Evolutionary conservation across 1,284 basidiomycete genomes (phyloP).

Genomic region (Austroboletus niveus): DNA sequence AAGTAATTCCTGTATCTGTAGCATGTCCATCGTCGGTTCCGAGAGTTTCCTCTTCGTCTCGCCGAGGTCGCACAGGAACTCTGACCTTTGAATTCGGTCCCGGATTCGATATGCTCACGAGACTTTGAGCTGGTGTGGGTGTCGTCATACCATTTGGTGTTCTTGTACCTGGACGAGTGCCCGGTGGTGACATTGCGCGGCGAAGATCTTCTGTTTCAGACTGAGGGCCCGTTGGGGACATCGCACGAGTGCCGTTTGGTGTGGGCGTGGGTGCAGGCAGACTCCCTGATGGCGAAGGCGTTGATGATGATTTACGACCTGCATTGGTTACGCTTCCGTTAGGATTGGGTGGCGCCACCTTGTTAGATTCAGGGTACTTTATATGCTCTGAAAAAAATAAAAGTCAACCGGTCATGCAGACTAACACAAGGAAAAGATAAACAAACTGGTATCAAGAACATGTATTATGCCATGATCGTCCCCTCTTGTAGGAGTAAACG

Average conservation of each 20-base stretch:
- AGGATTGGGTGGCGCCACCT: slow-evolving; percentile 41
- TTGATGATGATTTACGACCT: slow-evolving; percentile 41
- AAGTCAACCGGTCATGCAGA: slow-evolving; percentile 3
- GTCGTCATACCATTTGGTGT: slow-evolving; percentile 44
- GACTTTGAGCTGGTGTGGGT: slow-evolving; percentile 29
- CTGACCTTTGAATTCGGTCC: slow-evolving; percentile 43
- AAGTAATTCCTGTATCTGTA: slow-evolving; percentile 45
- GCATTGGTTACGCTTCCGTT: slow-evolving; percentile 29
- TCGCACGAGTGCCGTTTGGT: slow-evolving; percentile 46
- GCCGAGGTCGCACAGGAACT: slow-evolving; percentile 55
- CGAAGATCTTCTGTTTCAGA: slow-evolving; percentile 55
- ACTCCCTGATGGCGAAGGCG: slow-evolving; percentile 30
- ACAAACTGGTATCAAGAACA: slow-evolving; percentile 89
- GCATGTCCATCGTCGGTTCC: slow-evolving; percentile 51
- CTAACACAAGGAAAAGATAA: slow-evolving; percentile 5
- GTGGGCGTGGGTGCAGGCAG: slow-evolving; percentile 22
- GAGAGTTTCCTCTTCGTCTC: slow-evolving; percentile 64
- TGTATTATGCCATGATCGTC: slow-evolving; percentile 87
- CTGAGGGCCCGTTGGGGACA: slow-evolving; percentile 52
- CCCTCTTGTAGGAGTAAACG: slow-evolving; percentile 67
- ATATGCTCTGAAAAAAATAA: slow-evolving; percentile 67
- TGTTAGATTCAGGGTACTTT: slow-evolving; percentile 83
- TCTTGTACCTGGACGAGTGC: slow-evolving; percentile 35
- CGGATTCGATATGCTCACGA: slow-evolving; percentile 5
- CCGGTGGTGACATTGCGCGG: slow-evolving; percentile 63